Conservation (phyloP, 2,329 filamentous ascomycete species). For the Verticillium zaregamsianum region DNA sequence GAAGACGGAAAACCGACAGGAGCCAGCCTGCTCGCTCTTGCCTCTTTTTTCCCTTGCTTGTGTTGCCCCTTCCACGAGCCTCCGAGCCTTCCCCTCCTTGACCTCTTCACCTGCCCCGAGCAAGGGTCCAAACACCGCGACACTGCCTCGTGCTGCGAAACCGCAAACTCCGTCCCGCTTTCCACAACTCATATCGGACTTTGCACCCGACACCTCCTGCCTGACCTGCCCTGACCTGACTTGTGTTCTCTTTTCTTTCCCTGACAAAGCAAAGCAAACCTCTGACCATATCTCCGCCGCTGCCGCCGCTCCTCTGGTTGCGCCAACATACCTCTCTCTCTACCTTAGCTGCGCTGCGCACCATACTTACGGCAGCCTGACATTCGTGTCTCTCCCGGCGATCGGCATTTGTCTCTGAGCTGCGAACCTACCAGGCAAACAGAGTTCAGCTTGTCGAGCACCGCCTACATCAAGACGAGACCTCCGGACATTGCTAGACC, state of each 20-base stretch:
- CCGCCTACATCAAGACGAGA: background rate
- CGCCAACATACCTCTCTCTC: background rate
- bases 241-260: background rate
- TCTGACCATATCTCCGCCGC: background rate
- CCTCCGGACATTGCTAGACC: background rate
- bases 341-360: background rate
- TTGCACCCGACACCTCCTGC: background rate
- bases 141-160: background rate
- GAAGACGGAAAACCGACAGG: background rate
- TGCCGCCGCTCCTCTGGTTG: background rate
- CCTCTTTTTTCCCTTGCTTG: background rate
- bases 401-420: background rate
- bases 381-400: background rate
- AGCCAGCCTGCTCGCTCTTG: background rate
- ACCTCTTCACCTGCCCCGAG: background rate
- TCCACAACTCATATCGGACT: background rate
- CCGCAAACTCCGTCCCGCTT: background rate
- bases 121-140: background rate
- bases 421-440: background rate
- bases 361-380: background rate
- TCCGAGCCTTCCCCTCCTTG: background rate
- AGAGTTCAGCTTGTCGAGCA: background rate
- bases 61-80: background rate
- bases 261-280: background rate
- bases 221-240: background rate